Percentiles rank a stretch among this genome's conserved stretches.
phyloP scores from a whole-genome alignment of 805 yeast genomes.

The Teunomyces kruisii region DNA sequence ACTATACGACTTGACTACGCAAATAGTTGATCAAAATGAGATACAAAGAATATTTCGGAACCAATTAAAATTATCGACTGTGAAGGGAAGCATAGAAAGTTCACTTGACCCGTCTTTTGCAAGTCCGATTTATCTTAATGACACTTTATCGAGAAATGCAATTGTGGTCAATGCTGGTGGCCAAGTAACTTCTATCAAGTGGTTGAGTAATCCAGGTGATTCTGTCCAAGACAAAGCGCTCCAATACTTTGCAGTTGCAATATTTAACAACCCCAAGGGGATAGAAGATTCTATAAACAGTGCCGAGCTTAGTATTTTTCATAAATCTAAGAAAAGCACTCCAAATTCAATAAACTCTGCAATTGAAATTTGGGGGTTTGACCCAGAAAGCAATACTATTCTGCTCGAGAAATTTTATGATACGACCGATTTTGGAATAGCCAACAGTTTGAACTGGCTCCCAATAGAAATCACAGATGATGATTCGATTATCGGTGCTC shows the following conservation, averaged over 20 bases:
- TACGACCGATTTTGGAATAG: constrained; percentile 45
- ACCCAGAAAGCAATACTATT: constrained; percentile 24
- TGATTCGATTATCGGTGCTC: constrained; percentile 32
- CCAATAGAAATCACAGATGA: constrained; percentile 30
- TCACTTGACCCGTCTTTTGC: not conserved
- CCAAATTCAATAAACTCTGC: constrained; percentile 28
- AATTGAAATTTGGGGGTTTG: constrained; percentile 46
- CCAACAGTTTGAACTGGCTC: constrained; percentile 40
- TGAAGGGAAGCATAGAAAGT: not conserved
- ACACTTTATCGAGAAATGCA: constrained; percentile 27
- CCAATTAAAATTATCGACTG: not conserved
- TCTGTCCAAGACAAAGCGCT: constrained; percentile 4
- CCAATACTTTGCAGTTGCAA: constrained; percentile 52
- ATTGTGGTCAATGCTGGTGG: constrained; percentile 51
- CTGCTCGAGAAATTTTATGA: constrained; percentile 26
- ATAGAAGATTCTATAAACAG: constrained; percentile 19
- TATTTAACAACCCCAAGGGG: constrained; percentile 35
- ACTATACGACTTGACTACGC: not conserved
- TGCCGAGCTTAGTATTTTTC: constrained; percentile 33
- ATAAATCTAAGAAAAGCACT: constrained; percentile 9
- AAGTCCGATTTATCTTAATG: constrained; percentile 11
- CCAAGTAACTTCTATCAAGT: constrained; percentile 50
- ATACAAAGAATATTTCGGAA: not conserved
- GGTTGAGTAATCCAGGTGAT: constrained; percentile 41
- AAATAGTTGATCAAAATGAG: not conserved